A percentile compares a stretch with the other conserved stretches of the same genome.
These are phyloP conservation scores for Camillea tinctor DNA, from an alignment of 2,329 filamentous ascomycete species.

Conservation along the genomic window DNA sequence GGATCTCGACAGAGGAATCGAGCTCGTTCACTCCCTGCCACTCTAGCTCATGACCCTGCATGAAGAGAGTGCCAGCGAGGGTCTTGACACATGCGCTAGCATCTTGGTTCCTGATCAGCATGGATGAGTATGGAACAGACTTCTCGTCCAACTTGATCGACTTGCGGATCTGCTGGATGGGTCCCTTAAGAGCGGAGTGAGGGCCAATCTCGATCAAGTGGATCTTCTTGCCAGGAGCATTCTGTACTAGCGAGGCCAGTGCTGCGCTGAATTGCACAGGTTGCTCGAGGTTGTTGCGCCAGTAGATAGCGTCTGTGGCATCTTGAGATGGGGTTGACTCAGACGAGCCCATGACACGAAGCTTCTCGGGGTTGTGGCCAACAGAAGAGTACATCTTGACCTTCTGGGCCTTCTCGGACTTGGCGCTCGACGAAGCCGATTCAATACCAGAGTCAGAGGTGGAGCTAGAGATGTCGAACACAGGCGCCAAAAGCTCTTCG, in stretches of 20 bases:
- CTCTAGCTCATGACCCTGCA: conserved; percentile 5
- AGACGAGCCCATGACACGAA: no score
- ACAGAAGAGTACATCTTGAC: no score
- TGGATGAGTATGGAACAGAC: not conserved
- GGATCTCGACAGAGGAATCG: conserved; percentile 10
- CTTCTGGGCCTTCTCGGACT: conserved; percentile 16
- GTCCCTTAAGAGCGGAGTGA: conserved; percentile 35
- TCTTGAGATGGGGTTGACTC: no score
- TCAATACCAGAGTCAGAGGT: no score
- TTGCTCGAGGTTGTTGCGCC: conserved; percentile 13
- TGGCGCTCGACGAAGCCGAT: conserved; percentile 6
- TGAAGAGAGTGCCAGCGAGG: conserved; percentile 6
- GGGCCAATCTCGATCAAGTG: conserved; percentile 18
- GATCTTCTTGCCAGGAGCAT: not conserved
- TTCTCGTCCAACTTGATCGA: not conserved
- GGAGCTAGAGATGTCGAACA: no score
- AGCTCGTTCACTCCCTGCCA: conserved; percentile 9
- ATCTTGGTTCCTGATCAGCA: conserved; percentile 3
- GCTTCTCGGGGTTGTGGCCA: no score
- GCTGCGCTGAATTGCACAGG: conserved; percentile 11
- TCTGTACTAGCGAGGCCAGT: not conserved
- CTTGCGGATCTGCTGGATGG: conserved; percentile 31
- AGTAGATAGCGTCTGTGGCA: no score
- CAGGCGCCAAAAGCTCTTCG: no score
- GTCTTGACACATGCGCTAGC: conserved; percentile 1